phyloP scores from a whole-genome alignment of 495 filamentous ascomycete genomes.

The Xylaria curta region DNA sequence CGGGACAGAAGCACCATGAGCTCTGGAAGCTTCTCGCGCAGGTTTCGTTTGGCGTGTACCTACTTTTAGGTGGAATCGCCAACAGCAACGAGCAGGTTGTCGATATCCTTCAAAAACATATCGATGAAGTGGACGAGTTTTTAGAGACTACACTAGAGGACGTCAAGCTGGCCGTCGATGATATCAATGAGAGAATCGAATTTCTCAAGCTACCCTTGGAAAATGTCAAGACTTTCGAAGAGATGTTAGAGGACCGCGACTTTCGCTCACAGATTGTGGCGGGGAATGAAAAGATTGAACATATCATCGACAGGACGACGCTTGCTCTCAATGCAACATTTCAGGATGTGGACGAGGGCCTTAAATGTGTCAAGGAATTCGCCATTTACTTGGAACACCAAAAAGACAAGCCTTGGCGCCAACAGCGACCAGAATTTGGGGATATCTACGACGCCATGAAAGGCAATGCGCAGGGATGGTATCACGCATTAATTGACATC shows the following conservation, averaged over 20 bases:
- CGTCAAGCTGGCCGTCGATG: conserved; percentile 77
- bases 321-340: conserved; percentile 74
- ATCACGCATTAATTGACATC: conserved; percentile 71
- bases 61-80: conserved; percentile 83
- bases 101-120: conserved; percentile 87
- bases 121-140: conserved; percentile 92
- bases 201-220: conserved; percentile 83
- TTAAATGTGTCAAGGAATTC: conserved; percentile 77
- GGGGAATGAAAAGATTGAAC: conserved; percentile 90
- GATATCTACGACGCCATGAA: conserved; percentile 82
- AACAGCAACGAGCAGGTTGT: conserved; percentile 88
- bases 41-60: conserved; percentile 90
- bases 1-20: conserved; percentile 74
- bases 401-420: conserved; percentile 62
- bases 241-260: conserved; percentile 82
- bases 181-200: conserved; percentile 75
- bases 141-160: conserved; percentile 84
- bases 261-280: conserved; percentile 82
- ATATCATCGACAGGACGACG: conserved; percentile 80
- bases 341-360: conserved; percentile 78
- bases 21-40: conserved; percentile 90
- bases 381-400: conserved; percentile 73
- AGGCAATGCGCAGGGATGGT: conserved; percentile 87
- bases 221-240: conserved; percentile 83
- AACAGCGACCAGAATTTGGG: conserved; percentile 56